Base-by-base conservation (phyloP, 2,329 filamentous ascomycete species). In the Beauveria asiatica region DNA sequence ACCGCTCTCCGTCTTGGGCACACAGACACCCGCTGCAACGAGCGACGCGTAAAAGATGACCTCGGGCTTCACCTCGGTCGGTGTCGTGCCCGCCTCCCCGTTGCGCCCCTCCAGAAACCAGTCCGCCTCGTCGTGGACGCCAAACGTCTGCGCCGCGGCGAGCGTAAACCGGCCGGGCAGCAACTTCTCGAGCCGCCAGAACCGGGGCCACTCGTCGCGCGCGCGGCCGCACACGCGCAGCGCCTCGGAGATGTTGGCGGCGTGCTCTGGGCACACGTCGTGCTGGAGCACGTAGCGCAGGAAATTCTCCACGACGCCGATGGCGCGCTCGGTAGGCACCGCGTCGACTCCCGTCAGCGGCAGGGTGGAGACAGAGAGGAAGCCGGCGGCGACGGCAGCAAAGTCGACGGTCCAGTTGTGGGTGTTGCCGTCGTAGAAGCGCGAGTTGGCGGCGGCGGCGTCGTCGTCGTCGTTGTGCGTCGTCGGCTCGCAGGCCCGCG, bases 201-300 rank as follows among this genome's bases (percentile, higher is more conserved):
- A 78, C 57, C 81, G 77, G 63, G 82, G 82, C 41, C 94, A 78
- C 72, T 97, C 90, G 1, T 75, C 68, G 3, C 83, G 79, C 1
- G 89, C 90, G 16, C 78, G 69, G 21, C 85, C 80, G 67, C 91
- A 96, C 30, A 93, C 70, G 1, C 71, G 70, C 8, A 87, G 77
- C 0, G 92, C 91, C 0, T 79, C 76, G 17, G 82, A 74, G 61
- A 97, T 78, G 64, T 93, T 83, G 0, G 80, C 76, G 0, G 73
- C 77, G 69, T 92, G 89, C 70, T 97, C 94, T 0, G 89, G 87
- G 67, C 92, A 96, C 17, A 95, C 93, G 42, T 89, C 83, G 68
- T 97, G 92, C 62, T 88, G 83, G 10, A 92, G 78, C 0, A 97
- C 78, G 65, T 97, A 99, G 64, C 90, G 89, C 64, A 96, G 83